Evolutionary conservation across 768 basidiomycete genomes (phyloP).

Genomic region (Serendipita vermifera): DNA sequence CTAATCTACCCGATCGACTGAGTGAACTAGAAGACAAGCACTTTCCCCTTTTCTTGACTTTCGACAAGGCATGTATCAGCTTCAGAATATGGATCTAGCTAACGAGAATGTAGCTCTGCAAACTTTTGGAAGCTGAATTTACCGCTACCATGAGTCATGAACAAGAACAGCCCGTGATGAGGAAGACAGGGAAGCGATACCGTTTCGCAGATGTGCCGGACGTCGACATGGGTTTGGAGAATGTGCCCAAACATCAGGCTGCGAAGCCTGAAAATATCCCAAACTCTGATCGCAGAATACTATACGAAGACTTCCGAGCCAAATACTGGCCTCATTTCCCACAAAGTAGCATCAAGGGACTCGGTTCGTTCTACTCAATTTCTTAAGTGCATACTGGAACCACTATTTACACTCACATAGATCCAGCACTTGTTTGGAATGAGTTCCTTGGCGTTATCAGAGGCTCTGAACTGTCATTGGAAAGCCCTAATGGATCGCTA

Average conservation of each 20-base stretch:
- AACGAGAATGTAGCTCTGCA: constrained; percentile 29
- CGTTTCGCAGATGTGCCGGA: neutral
- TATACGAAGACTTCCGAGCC: constrained; percentile 35
- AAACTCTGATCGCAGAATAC: neutral
- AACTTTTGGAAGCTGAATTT: constrained; percentile 38
- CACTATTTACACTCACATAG: constrained; percentile 26
- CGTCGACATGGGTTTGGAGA: constrained; percentile 4
- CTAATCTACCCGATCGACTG: constrained; percentile 38
- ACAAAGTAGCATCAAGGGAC: constrained; percentile 35
- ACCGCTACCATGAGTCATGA: constrained; percentile 11
- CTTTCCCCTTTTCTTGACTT: constrained; percentile 60
- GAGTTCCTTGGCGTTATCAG: constrained; percentile 54
- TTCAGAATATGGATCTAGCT: neutral
- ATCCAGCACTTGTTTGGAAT: constrained; percentile 47
- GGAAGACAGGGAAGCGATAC: constrained; percentile 2
- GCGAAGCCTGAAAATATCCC: too few relatives aligned
- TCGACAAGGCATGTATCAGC: constrained; percentile 36
- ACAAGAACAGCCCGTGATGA: neutral
- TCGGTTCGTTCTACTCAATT: constrained; percentile 30
- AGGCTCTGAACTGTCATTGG: constrained; percentile 47
- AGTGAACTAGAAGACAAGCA: constrained; percentile 44
- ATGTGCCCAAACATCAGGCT: neutral
- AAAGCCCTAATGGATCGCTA: constrained; percentile 28
- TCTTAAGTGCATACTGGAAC: neutral
- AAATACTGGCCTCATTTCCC: constrained; percentile 51